phyloP scores from a whole-genome alignment of 805 yeast species.

The Zygoascus biomembranicola region DNA sequence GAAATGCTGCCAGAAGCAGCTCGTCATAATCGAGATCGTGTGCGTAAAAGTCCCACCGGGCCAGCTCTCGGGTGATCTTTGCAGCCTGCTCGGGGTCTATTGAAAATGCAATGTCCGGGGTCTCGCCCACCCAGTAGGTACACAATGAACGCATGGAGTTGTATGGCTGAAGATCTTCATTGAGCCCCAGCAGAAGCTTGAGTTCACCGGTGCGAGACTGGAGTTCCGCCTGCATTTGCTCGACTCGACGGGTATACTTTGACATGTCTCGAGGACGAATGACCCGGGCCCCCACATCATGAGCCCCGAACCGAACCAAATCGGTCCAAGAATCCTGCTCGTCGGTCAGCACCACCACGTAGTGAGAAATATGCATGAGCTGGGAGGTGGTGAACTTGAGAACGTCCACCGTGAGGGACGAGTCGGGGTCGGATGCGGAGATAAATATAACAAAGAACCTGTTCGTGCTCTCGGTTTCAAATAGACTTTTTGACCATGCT shows the following conservation, averaged over 20 bases:
- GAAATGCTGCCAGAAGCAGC: constrained; percentile 48
- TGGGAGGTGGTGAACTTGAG: constrained; percentile 10
- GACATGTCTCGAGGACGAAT: background rate
- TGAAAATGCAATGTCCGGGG: background rate
- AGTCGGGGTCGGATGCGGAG: background rate
- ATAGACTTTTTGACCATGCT: constrained; percentile 2
- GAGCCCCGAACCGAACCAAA: constrained; percentile 8
- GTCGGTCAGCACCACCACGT: constrained; percentile 8
- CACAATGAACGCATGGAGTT: background rate
- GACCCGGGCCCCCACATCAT: background rate
- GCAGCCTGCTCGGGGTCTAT: background rate
- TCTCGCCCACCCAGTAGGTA: background rate
- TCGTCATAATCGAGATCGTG: constrained; percentile 59
- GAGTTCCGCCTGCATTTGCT: background rate
- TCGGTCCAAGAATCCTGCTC: constrained; percentile 4
- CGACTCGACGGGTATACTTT: background rate
- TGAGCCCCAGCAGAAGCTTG: constrained; percentile 3
- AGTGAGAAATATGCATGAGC: constrained; percentile 10
- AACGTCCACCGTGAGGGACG: background rate
- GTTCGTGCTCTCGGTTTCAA: background rate
- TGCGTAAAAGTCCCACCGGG: constrained; percentile 59
- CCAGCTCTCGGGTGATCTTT: background rate
- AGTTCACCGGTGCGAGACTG: constrained; percentile 5
- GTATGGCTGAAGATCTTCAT: background rate
- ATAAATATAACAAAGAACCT: background rate